These are phyloP conservation scores for Theobroma cacao DNA, from an alignment of 345 rosid genomes.

Conservation along the genomic window DNA sequence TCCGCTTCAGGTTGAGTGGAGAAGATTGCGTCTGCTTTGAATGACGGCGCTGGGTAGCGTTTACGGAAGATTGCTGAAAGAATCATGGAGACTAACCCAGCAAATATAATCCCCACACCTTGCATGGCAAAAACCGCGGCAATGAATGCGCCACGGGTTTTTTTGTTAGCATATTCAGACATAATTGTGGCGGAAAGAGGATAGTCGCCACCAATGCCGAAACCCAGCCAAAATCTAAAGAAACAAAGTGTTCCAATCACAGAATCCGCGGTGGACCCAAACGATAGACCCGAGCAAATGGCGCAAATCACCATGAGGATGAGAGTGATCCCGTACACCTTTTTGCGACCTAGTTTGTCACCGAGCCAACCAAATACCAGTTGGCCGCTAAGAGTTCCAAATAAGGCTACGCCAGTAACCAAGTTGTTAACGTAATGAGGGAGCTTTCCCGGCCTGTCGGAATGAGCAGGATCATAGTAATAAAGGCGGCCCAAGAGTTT, in stretches of 20 bases:
- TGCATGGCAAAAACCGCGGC: slow-evolving; percentile 71
- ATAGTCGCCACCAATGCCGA: slow-evolving; percentile 83
- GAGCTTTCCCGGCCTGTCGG: slow-evolving; percentile 34
- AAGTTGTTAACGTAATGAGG: slow-evolving; percentile 35
- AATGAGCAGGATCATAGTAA: slow-evolving; percentile 36
- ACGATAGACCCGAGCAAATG: slow-evolving; percentile 56
- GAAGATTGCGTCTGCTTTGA: not conserved
- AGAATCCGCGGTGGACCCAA: slow-evolving; percentile 34
- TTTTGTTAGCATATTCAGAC: slow-evolving; percentile 64
- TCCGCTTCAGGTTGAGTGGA: slow-evolving; percentile 53
- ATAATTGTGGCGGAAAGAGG: slow-evolving; percentile 80
- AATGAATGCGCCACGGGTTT: slow-evolving; percentile 52
- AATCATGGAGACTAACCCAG: slow-evolving; percentile 43
- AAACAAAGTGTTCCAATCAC: slow-evolving; percentile 61
- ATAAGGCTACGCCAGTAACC: slow-evolving; percentile 54
- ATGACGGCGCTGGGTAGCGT: not conserved
- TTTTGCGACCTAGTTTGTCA: slow-evolving; percentile 65
- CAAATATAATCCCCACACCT: slow-evolving; percentile 54
- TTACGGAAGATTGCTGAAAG: slow-evolving; percentile 34
- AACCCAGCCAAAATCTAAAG: slow-evolving; percentile 74
- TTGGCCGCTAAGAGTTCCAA: slow-evolving; percentile 58
- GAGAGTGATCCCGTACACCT: slow-evolving; percentile 55
- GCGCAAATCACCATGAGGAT: slow-evolving; percentile 58
- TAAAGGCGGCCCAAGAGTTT: slow-evolving; percentile 73
- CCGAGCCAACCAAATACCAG: slow-evolving; percentile 67